Evolutionary conservation across 1,284 basidiomycete species (phyloP).

Genomic region (Boletus semigastroideus): DNA sequence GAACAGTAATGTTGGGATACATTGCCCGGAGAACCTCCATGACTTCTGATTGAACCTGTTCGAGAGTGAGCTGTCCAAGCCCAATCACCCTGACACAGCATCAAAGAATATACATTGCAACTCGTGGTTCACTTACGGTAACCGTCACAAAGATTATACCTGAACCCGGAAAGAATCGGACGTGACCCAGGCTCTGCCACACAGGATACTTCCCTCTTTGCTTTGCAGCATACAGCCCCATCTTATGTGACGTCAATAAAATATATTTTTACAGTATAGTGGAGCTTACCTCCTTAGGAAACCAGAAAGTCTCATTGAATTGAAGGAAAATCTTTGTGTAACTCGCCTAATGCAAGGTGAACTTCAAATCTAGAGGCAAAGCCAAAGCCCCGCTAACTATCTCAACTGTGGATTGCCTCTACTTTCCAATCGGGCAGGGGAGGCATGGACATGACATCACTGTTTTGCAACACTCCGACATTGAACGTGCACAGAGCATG

Average conservation of each 20-base stretch:
- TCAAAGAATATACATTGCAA: neutral
- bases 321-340: conserved; percentile 74
- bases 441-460: conserved; percentile 58
- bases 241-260: conserved; percentile 37
- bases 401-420: conserved; percentile 64
- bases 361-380: neutral
- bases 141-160: conserved; percentile 66
- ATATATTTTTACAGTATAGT: neutral
- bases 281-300: conserved; percentile 53
- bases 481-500: conserved; percentile 66
- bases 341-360: conserved; percentile 39
- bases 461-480: conserved; percentile 60
- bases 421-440: conserved; percentile 58
- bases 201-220: conserved; percentile 65
- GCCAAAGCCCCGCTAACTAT: conserved; percentile 44
- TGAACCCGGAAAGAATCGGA: conserved; percentile 58
- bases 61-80: conserved; percentile 51
- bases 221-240: conserved; percentile 62
- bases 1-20: conserved; percentile 54
- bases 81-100: conserved; percentile 48
- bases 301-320: conserved; percentile 69
- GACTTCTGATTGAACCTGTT: conserved; percentile 50
- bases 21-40: conserved; percentile 57
- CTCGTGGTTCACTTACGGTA: conserved; percentile 42
- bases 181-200: conserved; percentile 69